phyloP scores from a whole-genome alignment of 768 basidiomycete species.

The Termitomyces sp. region DNA sequence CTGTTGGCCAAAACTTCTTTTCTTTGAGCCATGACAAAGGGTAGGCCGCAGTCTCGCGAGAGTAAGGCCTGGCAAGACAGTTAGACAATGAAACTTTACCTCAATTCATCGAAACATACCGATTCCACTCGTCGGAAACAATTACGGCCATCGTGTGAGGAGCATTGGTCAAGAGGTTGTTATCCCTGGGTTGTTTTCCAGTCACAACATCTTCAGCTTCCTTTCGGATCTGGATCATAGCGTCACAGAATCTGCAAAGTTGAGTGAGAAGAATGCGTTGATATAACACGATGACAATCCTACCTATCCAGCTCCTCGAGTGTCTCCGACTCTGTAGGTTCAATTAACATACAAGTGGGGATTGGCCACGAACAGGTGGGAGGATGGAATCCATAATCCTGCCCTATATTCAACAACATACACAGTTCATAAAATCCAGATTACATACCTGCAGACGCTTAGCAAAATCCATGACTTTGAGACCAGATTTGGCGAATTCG shows the following conservation, averaged over 20 bases:
- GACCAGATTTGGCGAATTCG: slow-evolving; percentile 86
- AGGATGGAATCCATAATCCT: slow-evolving; percentile 94
- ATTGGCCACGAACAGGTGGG: slow-evolving; percentile 99
- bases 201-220: slow-evolving; percentile 86
- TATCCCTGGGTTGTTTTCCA: slow-evolving; percentile 86
- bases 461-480: slow-evolving; percentile 95
- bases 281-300: slow-evolving; percentile 7
- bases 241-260: slow-evolving; percentile 82
- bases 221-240: slow-evolving; percentile 93
- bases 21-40: slow-evolving; percentile 79
- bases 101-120: slow-evolving; percentile 39
- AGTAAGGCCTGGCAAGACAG: slow-evolving; percentile 64
- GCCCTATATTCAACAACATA: neutral
- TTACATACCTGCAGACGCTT: slow-evolving; percentile 85
- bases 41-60: slow-evolving; percentile 87
- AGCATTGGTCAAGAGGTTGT: slow-evolving; percentile 91
- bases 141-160: slow-evolving; percentile 86
- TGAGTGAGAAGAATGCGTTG: slow-evolving; percentile 30
- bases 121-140: slow-evolving; percentile 80
- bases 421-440: neutral
- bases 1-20: slow-evolving; percentile 96
- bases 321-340: slow-evolving; percentile 95
- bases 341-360: slow-evolving; percentile 95
- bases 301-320: slow-evolving; percentile 89
- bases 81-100: neutral